Percentiles rank a stretch among this genome's conserved stretches.
These are phyloP conservation scores for Albifimbria verrucaria DNA, from an alignment of 2,329 filamentous ascomycete species.

Conservation along the genomic window DNA sequence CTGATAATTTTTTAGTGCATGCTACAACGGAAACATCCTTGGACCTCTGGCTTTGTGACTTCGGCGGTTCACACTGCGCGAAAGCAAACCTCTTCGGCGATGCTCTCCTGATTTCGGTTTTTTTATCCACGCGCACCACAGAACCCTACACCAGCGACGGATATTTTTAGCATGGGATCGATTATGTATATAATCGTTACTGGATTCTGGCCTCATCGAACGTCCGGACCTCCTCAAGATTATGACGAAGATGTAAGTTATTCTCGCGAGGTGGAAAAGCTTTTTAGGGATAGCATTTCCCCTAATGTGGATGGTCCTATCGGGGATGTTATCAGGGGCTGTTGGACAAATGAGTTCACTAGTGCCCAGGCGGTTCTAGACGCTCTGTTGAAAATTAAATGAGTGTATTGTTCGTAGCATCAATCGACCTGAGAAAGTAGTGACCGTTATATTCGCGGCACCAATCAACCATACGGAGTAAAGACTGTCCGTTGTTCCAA, in stretches of 20 bases:
- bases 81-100: slow-evolving; percentile 21
- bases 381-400: too few species aligned
- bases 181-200: neutral
- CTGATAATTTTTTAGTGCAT: slow-evolving; percentile 28
- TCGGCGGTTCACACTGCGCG: slow-evolving; percentile 26
- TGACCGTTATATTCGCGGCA: too few species aligned
- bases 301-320: neutral
- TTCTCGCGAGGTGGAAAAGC: neutral
- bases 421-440: too few species aligned
- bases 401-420: too few species aligned
- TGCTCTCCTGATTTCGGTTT: slow-evolving; percentile 23
- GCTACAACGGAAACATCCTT: slow-evolving; percentile 13
- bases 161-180: neutral
- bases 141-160: neutral
- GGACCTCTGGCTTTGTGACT: slow-evolving; percentile 28
- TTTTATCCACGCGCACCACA: neutral
- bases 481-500: too few species aligned
- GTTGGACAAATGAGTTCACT: neutral
- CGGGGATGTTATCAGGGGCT: neutral
- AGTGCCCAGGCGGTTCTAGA: neutral
- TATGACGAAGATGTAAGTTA: neutral
- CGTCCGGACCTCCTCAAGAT: too few species aligned
- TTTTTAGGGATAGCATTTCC: neutral
- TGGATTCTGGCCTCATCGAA: neutral
- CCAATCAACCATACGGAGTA: too few species aligned